A percentile compares a stretch with the other conserved stretches of the same genome.
Evolutionary conservation across 1,139 yeast genomes (phyloP).

Genomic region (Arxiozyma telluris): DNA sequence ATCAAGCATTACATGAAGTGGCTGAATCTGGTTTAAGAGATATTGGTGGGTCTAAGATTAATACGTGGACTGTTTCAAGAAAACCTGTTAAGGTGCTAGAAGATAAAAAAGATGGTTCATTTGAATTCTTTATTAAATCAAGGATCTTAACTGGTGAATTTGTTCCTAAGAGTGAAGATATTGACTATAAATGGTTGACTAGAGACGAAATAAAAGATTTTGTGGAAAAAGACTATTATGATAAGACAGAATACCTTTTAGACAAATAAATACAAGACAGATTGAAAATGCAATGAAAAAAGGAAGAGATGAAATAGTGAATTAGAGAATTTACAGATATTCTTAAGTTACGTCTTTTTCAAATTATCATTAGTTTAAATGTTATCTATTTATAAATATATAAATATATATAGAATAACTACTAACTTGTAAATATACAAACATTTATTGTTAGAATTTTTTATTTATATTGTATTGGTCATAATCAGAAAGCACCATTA

Average conservation of each 20-base stretch:
- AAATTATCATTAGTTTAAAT: too few species aligned
- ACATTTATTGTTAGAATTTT: background rate
- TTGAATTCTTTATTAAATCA: conserved; percentile 64
- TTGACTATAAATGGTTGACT: conserved; percentile 71
- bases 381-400: too few species aligned
- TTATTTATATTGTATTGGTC: too few species aligned
- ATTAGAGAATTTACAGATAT: background rate
- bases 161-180: conserved; percentile 33
- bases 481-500: too few species aligned
- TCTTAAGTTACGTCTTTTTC: too few species aligned
- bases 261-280: conserved; percentile 11
- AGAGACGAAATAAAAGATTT: conserved; percentile 62
- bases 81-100: conserved; percentile 71
- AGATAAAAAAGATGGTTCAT: conserved; percentile 26
- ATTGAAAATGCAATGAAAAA: background rate
- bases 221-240: conserved; percentile 49
- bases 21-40: conserved; percentile 68
- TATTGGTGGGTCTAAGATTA: conserved; percentile 67
- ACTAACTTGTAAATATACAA: conserved; percentile 5
- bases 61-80: conserved; percentile 82
- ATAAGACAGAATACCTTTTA: conserved; percentile 44
- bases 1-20: conserved; percentile 54
- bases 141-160: conserved; percentile 87
- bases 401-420: background rate
- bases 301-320: background rate